Evolutionary conservation across 192 early-diverging fungal genomes (phyloP).

Genomic region (Backusella tarrabulga): DNA sequence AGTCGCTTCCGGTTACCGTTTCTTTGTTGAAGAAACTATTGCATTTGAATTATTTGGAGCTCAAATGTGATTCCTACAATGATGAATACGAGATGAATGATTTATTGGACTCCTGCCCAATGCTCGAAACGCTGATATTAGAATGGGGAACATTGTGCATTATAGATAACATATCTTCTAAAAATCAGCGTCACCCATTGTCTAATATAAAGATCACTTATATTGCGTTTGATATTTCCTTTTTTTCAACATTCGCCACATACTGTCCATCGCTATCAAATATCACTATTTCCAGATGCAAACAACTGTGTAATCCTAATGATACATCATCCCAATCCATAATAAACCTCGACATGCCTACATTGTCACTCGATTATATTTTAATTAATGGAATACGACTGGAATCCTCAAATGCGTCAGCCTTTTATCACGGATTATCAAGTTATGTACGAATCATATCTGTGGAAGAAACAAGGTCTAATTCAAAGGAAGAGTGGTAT

Average conservation of each 20-base stretch:
- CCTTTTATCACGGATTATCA: background rate
- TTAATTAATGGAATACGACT: background rate
- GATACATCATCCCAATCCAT: background rate
- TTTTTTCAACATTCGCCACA: background rate
- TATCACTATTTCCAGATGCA: background rate
- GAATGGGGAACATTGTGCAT: conserved; percentile 1
- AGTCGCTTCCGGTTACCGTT: background rate
- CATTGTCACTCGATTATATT: background rate
- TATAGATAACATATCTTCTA: background rate
- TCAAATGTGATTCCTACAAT: conserved; percentile 1
- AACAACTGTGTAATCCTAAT: background rate
- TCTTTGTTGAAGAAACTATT: background rate
- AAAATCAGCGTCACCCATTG: background rate
- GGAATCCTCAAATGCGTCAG: background rate
- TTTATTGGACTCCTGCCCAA: background rate
- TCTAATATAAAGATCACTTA: background rate
- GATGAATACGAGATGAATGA: background rate
- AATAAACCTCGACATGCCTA: background rate
- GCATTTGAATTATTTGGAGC: background rate
- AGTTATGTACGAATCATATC: background rate
- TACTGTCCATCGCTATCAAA: background rate
- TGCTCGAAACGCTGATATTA: background rate
- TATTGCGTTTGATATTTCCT: background rate
- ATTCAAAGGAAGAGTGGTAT: background rate
- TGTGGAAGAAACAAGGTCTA: background rate